Evolutionary conservation across 768 basidiomycete genomes (phyloP).

Genomic region (Suillus variegatus): DNA sequence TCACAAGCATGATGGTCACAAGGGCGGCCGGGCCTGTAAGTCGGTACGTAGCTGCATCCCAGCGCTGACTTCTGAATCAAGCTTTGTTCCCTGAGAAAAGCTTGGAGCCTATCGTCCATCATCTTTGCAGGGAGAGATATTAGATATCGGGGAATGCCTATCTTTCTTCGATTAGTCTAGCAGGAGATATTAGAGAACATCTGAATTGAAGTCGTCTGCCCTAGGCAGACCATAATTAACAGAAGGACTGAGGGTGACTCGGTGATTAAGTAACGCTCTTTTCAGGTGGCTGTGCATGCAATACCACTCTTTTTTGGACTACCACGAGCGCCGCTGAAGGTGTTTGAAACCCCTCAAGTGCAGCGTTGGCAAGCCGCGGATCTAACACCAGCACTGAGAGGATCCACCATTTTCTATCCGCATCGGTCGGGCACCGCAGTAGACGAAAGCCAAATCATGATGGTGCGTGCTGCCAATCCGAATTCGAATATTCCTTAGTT

Average conservation of each 20-base stretch:
- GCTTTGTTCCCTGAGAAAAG: not conserved
- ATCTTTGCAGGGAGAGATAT: not conserved
- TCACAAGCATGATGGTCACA: not conserved
- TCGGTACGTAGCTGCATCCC: not conserved
- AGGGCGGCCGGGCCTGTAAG: not conserved
- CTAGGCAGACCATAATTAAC: too few relatives aligned
- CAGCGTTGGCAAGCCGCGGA: not conserved
- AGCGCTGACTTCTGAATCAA: not conserved
- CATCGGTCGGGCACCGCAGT: not conserved
- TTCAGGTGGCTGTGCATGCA: not conserved
- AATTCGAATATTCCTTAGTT: not conserved
- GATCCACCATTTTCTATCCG: not conserved
- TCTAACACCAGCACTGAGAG: not conserved
- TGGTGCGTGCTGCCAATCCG: not conserved
- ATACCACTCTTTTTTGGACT: not conserved
- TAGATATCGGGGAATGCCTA: not conserved
- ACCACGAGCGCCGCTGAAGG: not conserved
- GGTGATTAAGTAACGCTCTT: not conserved
- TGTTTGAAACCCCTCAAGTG: not conserved
- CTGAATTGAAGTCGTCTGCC: not conserved
- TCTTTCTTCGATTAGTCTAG: not conserved
- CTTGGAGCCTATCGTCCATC: not conserved
- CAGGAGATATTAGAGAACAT: not conserved
- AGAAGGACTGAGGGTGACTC: too few relatives aligned
- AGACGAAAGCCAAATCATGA: not conserved